Evolutionary conservation across 371 early-diverging fungal species (phyloP).

Genomic region (Nematocida major): DNA sequence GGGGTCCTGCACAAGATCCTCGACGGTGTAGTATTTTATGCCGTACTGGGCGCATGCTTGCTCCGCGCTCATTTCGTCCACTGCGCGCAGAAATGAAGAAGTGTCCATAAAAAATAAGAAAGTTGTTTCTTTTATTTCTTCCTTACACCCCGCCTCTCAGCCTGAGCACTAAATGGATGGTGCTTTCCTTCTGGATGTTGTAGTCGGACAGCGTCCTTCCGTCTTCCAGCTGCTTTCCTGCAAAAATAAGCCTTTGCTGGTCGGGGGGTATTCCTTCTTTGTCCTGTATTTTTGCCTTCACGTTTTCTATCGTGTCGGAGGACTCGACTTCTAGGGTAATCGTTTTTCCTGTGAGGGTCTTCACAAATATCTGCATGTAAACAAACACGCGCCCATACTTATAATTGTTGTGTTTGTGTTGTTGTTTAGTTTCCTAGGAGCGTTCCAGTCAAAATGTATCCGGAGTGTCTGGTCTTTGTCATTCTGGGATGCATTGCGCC

Average conservation of each 20-base stretch:
- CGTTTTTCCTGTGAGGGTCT: slow-evolving; percentile 68
- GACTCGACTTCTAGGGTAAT: slow-evolving; percentile 51
- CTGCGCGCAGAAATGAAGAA: background rate
- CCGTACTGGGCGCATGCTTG: background rate
- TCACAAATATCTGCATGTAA: slow-evolving; percentile 81
- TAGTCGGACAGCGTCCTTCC: slow-evolving; percentile 68
- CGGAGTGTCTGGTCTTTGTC: slow-evolving; percentile 22
- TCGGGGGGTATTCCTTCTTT: slow-evolving; percentile 57
- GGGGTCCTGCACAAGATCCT: background rate
- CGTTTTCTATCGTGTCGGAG: slow-evolving; percentile 47
- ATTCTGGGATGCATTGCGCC: slow-evolving; percentile 33
- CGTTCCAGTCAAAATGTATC: slow-evolving; percentile 47
- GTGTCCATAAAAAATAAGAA: background rate
- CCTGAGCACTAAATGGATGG: slow-evolving; percentile 91
- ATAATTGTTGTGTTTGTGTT: background rate
- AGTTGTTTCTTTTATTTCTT: background rate
- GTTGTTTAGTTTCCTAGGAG: slow-evolving; percentile 45
- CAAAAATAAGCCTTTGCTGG: slow-evolving; percentile 56
- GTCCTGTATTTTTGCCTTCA: slow-evolving; percentile 54
- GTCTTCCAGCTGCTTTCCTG: slow-evolving; percentile 62
- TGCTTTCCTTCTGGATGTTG: slow-evolving; percentile 88
- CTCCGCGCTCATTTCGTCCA: slow-evolving; percentile 18
- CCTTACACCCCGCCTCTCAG: slow-evolving; percentile 74
- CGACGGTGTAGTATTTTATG: slow-evolving; percentile 41
- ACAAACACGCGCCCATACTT: slow-evolving; percentile 15